phyloP scores from a whole-genome alignment of 306 rosid genomes.

The Neltuma alba region DNA sequence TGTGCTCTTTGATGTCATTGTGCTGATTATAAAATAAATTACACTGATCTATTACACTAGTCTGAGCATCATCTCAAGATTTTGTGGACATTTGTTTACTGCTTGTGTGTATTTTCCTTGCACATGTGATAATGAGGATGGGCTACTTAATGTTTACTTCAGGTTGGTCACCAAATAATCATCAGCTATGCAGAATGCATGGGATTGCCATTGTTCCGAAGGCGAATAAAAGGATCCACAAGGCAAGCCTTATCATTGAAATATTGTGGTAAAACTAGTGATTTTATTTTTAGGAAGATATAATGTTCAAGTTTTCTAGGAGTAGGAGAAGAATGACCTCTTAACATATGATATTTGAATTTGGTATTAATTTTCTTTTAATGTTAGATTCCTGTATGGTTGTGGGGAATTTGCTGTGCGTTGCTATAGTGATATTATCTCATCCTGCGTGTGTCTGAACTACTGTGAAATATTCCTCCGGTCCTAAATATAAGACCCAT shows the following conservation, averaged over 20 bases:
- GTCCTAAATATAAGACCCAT: too few relatives aligned
- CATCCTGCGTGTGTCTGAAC: not conserved
- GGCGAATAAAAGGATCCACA: constrained; percentile 89
- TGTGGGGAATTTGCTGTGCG: not conserved
- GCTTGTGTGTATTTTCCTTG: constrained; percentile 10
- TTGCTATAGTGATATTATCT: not conserved
- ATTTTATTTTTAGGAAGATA: constrained; percentile 37
- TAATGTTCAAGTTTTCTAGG: not conserved
- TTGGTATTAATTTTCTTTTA: not conserved
- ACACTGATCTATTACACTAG: not conserved
- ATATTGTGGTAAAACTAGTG: constrained; percentile 37
- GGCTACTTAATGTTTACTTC: constrained; percentile 37
- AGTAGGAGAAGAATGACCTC: not conserved
- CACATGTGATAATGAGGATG: constrained; percentile 16
- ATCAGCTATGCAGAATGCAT: constrained; percentile 89
- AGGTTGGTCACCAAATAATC: constrained; percentile 98
- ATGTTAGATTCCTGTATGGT: not conserved
- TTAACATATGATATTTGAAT: not conserved
- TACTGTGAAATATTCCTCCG: not conserved
- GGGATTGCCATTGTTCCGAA: constrained; percentile 95
- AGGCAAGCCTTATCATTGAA: constrained; percentile 71
- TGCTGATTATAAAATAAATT: not conserved
- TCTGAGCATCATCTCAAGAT: too few relatives aligned
- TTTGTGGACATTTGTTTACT: not conserved
- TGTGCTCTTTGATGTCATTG: constrained; percentile 15